Percentiles rank a stretch among this genome's conserved stretches.
These are phyloP conservation scores for Shiraia sp. DNA, from an alignment of 2,329 filamentous ascomycete genomes.

Conservation along the genomic window DNA sequence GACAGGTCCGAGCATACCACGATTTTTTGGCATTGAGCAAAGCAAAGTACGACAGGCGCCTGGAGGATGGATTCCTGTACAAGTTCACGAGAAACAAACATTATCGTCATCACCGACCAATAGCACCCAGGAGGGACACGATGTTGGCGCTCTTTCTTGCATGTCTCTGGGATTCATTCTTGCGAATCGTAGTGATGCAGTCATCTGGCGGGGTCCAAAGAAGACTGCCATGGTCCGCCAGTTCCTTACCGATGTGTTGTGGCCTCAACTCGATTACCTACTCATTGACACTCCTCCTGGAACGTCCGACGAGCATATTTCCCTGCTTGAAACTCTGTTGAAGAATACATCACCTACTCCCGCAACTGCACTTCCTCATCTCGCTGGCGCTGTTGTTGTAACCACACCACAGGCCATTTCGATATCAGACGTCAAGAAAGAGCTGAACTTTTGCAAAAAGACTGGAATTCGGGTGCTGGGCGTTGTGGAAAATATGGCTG, in stretches of 20 bases:
- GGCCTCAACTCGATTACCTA: conserved; percentile 84
- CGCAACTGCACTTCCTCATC: conserved; percentile 27
- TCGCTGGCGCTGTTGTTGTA: conserved; percentile 88
- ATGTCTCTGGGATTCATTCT: conserved; percentile 95
- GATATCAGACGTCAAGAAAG: conserved; percentile 91
- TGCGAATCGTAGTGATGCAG: conserved; percentile 79
- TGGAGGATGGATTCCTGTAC: conserved; percentile 88
- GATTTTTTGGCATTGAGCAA: conserved; percentile 87
- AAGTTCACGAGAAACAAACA: conserved; percentile 67
- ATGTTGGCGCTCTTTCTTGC: conserved; percentile 70
- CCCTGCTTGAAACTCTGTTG: conserved; percentile 80
- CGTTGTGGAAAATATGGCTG: conserved; percentile 96
- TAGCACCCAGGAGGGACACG: conserved; percentile 12
- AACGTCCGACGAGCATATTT: conserved; percentile 96
- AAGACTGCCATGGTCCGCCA: conserved; percentile 99
- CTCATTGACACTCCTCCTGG: conserved; percentile 96
- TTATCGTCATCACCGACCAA: conserved; percentile 15
- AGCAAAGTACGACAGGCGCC: conserved; percentile 90
- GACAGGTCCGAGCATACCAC: conserved; percentile 93
- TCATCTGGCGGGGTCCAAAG: conserved; percentile 97
- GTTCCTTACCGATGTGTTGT: conserved; percentile 88
- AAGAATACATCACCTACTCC: conserved; percentile 31
- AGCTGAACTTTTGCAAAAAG: conserved; percentile 90
- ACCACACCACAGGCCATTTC: conserved; percentile 95
- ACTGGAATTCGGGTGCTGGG: conserved; percentile 79